phyloP scores from a whole-genome alignment of 371 early-diverging fungal species.

The Pancytospora philotis region DNA sequence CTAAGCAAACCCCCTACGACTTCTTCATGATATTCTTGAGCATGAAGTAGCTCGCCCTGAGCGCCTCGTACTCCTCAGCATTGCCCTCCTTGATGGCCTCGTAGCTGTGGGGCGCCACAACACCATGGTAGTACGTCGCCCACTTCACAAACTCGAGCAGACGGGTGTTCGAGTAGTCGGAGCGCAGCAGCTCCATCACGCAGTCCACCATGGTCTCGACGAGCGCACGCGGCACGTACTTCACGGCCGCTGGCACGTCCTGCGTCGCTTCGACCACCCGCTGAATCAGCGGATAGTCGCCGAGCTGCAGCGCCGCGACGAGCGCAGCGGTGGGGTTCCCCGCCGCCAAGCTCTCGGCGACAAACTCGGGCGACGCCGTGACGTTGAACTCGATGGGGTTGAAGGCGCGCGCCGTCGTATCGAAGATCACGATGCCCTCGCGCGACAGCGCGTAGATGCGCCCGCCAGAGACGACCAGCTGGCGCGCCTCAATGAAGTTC shows the following conservation, averaged over 20 bases:
- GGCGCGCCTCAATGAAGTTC: slow-evolving; percentile 35
- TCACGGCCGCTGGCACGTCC: neutral
- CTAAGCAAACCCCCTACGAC: no score
- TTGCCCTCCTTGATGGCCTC: neutral
- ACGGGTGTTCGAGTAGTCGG: neutral
- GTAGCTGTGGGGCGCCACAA: neutral
- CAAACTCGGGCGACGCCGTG: slow-evolving; percentile 1
- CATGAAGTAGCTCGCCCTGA: neutral
- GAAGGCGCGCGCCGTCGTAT: neutral
- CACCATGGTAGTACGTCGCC: neutral
- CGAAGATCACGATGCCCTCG: slow-evolving; percentile 42
- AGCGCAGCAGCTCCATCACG: neutral
- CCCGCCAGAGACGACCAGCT: slow-evolving; percentile 22
- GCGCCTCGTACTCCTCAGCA: neutral
- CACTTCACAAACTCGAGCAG: neutral
- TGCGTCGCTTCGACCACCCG: neutral
- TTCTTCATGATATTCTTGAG: slow-evolving; percentile 7
- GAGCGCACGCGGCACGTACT: neutral
- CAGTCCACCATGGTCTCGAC: neutral
- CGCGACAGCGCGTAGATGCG: slow-evolving; percentile 22
- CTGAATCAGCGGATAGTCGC: neutral
- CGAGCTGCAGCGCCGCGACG: neutral
- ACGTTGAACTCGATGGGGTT: slow-evolving; percentile 7
- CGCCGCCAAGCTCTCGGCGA: neutral
- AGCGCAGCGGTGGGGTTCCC: neutral